phyloP scores from a whole-genome alignment of 2,329 filamentous ascomycete genomes.

The Raffaelea ambrosiae region DNA sequence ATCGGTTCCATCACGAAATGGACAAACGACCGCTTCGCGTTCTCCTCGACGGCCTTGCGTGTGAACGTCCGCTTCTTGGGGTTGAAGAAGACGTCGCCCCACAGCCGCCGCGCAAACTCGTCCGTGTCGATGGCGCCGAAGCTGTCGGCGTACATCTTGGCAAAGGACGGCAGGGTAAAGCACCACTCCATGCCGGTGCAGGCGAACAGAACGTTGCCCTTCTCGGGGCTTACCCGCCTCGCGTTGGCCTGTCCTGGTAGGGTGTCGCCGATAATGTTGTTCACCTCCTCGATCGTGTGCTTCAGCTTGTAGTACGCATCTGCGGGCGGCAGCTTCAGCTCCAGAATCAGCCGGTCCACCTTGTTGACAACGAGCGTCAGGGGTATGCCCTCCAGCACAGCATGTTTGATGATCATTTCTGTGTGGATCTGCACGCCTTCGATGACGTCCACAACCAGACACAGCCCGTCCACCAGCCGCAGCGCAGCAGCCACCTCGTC shows the following conservation, averaged over 20 bases:
- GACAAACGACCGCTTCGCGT: slow-evolving; percentile 78
- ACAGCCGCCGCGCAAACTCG: slow-evolving; percentile 78
- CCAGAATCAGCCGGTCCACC: slow-evolving; percentile 88
- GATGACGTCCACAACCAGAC: slow-evolving; percentile 89
- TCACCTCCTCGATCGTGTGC: slow-evolving; percentile 97
- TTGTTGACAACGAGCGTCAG: slow-evolving; percentile 93
- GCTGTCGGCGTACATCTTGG: slow-evolving; percentile 89
- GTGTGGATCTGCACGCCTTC: slow-evolving; percentile 99
- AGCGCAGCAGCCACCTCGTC: slow-evolving; percentile 89
- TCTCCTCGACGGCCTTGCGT: slow-evolving; percentile 73
- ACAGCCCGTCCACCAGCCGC: slow-evolving; percentile 82
- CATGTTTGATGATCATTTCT: slow-evolving; percentile 94
- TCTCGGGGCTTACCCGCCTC: slow-evolving; percentile 82
- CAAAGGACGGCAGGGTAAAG: slow-evolving; percentile 88
- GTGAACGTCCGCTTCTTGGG: slow-evolving; percentile 85
- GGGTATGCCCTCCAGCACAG: slow-evolving; percentile 80
- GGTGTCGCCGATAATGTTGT: slow-evolving; percentile 85
- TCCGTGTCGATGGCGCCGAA: slow-evolving; percentile 73
- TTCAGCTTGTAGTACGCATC: slow-evolving; percentile 99
- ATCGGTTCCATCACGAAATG: slow-evolving; percentile 94
- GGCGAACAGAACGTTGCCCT: slow-evolving; percentile 95
- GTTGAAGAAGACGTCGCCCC: slow-evolving; percentile 97
- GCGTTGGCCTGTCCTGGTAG: slow-evolving; percentile 72
- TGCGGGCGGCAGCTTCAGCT: slow-evolving; percentile 85
- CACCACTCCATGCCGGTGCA: slow-evolving; percentile 94